Base-by-base conservation (phyloP, 108 stramenopile species). In the Chaetoceros muelleri region DNA sequence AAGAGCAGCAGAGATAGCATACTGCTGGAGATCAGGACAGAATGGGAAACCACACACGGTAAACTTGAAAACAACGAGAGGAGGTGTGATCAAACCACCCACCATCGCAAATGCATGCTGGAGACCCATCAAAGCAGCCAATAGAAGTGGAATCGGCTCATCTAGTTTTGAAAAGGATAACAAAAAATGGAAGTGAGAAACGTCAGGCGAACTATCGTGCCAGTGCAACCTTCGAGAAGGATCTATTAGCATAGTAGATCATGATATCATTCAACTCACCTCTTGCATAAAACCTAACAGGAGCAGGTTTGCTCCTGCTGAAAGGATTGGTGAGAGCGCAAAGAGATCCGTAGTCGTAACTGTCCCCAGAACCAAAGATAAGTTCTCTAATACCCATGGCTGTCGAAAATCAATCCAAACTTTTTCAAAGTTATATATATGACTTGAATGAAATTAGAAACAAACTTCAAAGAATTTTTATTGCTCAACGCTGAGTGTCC, bases 31-130 rank as follows among this genome's bases (percentile, higher is more conserved):
- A 0, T 67, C 72, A 13, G 71, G 61, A 53, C 73, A 65, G n/a
- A n/a, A n/a, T n/a, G n/a, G n/a, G 22, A 65, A 58, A 48, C 70
- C 72, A 54, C 58, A 59, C n/a, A 82, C 73, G 64, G 78, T 51
- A 54, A 82, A 82, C 34, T 60, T 58, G 27, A 76, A 74, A 17
- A 82, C 62, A 44, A 82, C 81, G 23, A 71, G 61, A 0, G 81
- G 78, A 45, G 78, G 78, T 10, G 81, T 81, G 61, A 81, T 79
- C 45, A 82, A 57, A 23, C 80, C 84, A 45, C 78, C 84, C 21
- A 76, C 84, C 84, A 83, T 87, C 17, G 82, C 82, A 44, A 87
- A 72, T n/a, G 80, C 79, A 57, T 89, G 87, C 61, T 89, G 82
- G 13, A 81, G 53, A 1, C 74, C 79, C 75, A 80, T 77, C 20